These are phyloP conservation scores for Nannizzia gypsea DNA, from an alignment of 2,329 filamentous ascomycete species.

Conservation along the genomic window DNA sequence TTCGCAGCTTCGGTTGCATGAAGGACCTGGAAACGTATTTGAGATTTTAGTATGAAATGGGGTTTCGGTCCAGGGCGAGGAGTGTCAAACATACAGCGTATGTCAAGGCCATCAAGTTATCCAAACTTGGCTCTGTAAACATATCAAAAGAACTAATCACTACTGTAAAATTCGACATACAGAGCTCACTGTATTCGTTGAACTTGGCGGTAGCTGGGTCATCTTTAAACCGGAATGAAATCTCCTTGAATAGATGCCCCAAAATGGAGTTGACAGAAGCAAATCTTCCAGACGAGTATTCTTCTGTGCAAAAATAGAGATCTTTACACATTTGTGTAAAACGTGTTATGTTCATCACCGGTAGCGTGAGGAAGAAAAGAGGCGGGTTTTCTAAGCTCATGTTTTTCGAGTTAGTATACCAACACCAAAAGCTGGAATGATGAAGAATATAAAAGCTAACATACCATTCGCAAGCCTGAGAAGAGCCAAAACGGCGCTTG, in stretches of 20 bases:
- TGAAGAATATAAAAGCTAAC: not conserved
- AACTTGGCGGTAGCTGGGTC: constrained; percentile 19
- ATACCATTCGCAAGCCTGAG: constrained; percentile 27
- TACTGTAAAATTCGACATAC: constrained; percentile 35
- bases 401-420: constrained; percentile 5
- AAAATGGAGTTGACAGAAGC: constrained; percentile 31
- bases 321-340: constrained; percentile 32
- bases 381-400: constrained; percentile 8
- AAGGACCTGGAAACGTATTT: constrained; percentile 35
- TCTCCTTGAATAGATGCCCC: constrained; percentile 29
- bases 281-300: constrained; percentile 31
- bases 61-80: no score
- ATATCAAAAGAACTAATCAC: constrained; percentile 41
- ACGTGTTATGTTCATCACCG: constrained; percentile 20
- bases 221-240: constrained; percentile 17
- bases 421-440: not conserved
- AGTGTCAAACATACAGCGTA: constrained; percentile 37
- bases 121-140: constrained; percentile 43
- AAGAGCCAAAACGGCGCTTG: constrained; percentile 24
- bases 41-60: no score
- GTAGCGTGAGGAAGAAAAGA: constrained; percentile 14
- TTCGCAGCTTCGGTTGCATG: constrained; percentile 52
- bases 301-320: constrained; percentile 34
- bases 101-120: constrained; percentile 49
- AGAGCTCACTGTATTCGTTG: constrained; percentile 23